Base-by-base conservation (phyloP, 2,329 filamentous ascomycete species). In the Colletotrichum sp. region DNA sequence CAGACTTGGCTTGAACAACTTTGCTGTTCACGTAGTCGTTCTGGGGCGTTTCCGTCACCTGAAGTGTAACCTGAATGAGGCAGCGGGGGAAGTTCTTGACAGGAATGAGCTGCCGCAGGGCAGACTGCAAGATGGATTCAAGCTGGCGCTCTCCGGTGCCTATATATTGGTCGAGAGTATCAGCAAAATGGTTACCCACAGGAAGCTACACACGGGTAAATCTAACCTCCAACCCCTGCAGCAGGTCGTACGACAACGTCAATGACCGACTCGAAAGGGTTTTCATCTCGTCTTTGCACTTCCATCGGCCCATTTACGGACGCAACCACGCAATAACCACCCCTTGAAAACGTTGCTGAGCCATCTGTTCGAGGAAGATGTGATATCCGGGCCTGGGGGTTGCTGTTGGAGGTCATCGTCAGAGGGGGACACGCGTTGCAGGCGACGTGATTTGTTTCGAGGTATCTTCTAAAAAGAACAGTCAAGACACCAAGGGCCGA, bases 301-400 rank as follows among this genome's bases (percentile, higher is more conserved):
- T 99, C 97, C 79, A 99, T 92, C 18, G 97, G 97, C 1, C 96
- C 97, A 85, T 98, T 99, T 79, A 98, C 95, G 16, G 95, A 93
- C 72, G 94, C 94, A 70, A 98, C 91, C 78, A 99, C 91, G 60
- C 93, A 93, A 85, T 96, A 98, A 65, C 95, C 94, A 73, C 92
- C 89, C 80, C 93, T 90, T 3, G 94, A 92, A 83, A 95, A 96
- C 12, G 92, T 93, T 13, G 94, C 94, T 64, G 95, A 98, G 77
- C 95, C 95, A 83, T 98, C 95, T 30, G 94, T 91, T 77, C 93
- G 93, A 75, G 92, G 89, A 4, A 98, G 89, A 78, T 89, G 88
- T 34, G 90, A 90, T 13, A 93, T 83, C 26, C 87, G 83, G 38
- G 88, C 90, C 71, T 87, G 85, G 43, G 91, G 91, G 77, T 88